Percentiles rank a stretch among this genome's conserved stretches.
Conservation (phyloP, 2,329 filamentous ascomycete genomes). For the Apiospora sp. region DNA sequence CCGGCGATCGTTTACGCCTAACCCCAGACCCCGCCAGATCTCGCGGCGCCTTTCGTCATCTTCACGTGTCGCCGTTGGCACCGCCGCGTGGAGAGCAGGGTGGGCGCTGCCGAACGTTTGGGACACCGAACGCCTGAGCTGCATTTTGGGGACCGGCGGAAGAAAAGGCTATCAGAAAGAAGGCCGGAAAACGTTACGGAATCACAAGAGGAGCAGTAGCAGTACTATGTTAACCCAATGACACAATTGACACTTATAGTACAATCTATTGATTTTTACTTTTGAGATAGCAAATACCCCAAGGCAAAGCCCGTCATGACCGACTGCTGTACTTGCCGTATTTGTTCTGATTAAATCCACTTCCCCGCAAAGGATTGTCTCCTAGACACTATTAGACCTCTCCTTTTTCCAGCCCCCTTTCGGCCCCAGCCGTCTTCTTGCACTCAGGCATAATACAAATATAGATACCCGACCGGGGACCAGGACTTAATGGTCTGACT, state of each 20-base stretch:
- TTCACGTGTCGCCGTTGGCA: constrained; percentile 15
- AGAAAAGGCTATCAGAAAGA: background rate
- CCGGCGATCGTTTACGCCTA: background rate
- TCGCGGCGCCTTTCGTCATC: background rate
- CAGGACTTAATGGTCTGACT: background rate
- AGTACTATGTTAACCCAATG: background rate
- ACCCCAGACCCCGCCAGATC: constrained; percentile 18
- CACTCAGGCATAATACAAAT: too few species aligned
- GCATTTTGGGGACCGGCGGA: background rate
- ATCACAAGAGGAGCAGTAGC: background rate
- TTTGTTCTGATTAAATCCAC: constrained; percentile 1
- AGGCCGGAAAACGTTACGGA: background rate
- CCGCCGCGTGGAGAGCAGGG: constrained; percentile 16
- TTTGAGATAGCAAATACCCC: background rate
- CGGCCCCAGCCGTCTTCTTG: background rate
- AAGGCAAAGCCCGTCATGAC: background rate
- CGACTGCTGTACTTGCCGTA: background rate
- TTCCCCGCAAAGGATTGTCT: constrained; percentile 11
- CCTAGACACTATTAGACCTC: background rate
- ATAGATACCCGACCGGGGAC: background rate
- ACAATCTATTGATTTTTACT: background rate
- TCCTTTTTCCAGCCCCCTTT: background rate
- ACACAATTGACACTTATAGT: background rate
- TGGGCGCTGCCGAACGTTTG: constrained; percentile 23
- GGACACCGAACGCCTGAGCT: constrained; percentile 22